Conservation (phyloP, 345 rosid species). For the Cardiospermum halicacabum region DNA sequence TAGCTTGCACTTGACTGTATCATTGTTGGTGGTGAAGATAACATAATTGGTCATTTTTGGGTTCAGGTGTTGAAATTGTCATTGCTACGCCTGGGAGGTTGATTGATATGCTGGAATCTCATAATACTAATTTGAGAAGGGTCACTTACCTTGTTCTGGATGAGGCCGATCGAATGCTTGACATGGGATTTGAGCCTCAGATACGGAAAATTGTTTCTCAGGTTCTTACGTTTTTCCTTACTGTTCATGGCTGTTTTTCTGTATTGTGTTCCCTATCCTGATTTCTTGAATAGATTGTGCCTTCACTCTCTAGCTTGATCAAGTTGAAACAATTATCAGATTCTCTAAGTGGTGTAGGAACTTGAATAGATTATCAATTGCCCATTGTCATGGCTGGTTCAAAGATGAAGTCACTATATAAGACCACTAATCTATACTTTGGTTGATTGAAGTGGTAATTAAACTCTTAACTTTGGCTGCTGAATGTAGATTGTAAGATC, state of each 20-base stretch:
- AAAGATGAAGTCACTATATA: background rate
- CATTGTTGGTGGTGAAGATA: background rate
- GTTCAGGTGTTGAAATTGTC: constrained; percentile 86
- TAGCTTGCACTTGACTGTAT: constrained; percentile 8
- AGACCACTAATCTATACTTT: background rate
- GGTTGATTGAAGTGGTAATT: background rate
- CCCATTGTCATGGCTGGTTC: background rate
- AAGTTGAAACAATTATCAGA: background rate
- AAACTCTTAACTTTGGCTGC: background rate
- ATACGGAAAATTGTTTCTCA: constrained; percentile 86
- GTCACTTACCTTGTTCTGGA: constrained; percentile 97
- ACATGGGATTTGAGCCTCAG: constrained; percentile 99
- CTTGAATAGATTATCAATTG: background rate
- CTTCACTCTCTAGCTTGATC: background rate
- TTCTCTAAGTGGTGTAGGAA: background rate
- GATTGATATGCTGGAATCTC: constrained; percentile 97
- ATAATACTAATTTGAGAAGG: constrained; percentile 87
- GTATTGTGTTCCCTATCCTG: background rate
- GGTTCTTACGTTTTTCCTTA: constrained; percentile 29
- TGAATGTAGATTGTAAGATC: background rate
- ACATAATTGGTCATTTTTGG: constrained; percentile 7
- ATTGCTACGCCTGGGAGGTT: constrained; percentile 99
- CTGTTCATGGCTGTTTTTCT: background rate
- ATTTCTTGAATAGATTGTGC: background rate
- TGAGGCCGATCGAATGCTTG: constrained; percentile 99